A percentile compares a stretch with the other conserved stretches of the same genome.
Evolutionary conservation across 495 filamentous ascomycete species (phyloP).

Genomic region (Glarea lozoyensis): DNA sequence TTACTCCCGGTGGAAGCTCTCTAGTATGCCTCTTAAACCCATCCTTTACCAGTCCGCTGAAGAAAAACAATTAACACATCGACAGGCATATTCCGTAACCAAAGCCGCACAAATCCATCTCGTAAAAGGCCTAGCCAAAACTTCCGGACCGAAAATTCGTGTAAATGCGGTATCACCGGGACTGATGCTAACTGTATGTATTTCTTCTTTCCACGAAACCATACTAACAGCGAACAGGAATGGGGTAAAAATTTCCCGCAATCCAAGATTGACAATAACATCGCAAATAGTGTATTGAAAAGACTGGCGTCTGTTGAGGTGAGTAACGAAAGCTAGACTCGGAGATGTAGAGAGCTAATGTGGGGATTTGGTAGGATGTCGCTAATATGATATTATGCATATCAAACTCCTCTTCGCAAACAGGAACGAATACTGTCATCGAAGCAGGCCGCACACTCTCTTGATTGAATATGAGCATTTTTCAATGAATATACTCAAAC

Average conservation of each 20-base stretch:
- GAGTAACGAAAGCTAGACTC: background rate
- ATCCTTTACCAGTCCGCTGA: background rate
- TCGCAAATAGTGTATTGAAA: slow-evolving; percentile 38
- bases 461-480: too few species aligned
- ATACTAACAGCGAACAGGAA: slow-evolving; percentile 26
- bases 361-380: background rate
- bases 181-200: slow-evolving; percentile 34
- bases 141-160: slow-evolving; percentile 40
- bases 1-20: slow-evolving; percentile 37
- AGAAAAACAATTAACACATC: background rate
- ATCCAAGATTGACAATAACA: slow-evolving; percentile 31
- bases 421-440: slow-evolving; percentile 2
- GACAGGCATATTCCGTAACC: slow-evolving; percentile 35
- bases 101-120: slow-evolving; percentile 49
- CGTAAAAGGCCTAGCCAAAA: slow-evolving; percentile 36
- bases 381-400: background rate
- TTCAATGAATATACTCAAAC: too few species aligned
- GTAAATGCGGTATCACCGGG: slow-evolving; percentile 43
- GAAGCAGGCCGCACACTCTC: too few species aligned
- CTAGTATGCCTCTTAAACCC: slow-evolving; percentile 19
- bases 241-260: slow-evolving; percentile 41
- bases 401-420: background rate
- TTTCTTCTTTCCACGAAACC: background rate
- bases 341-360: background rate
- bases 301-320: slow-evolving; percentile 38